These are phyloP conservation scores for Phytophthora agathidicida DNA, from an alignment of 352 stramenopile genomes.

Conservation along the genomic window DNA sequence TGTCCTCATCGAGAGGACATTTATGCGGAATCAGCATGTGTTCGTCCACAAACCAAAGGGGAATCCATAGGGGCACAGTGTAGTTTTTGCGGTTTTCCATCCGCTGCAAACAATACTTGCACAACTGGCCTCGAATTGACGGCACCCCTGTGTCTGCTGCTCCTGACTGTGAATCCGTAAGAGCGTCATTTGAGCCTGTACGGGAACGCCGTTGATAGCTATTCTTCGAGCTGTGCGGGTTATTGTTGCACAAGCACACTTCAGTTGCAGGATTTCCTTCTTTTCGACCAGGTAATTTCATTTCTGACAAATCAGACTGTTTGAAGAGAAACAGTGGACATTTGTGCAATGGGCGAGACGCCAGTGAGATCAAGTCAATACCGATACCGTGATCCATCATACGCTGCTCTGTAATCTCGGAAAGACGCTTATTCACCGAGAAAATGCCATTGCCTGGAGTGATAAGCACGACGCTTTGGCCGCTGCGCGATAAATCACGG, in stretches of 20 bases:
- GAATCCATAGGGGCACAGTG: constrained; percentile 80
- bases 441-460: constrained; percentile 97
- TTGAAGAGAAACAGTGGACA: constrained; percentile 98
- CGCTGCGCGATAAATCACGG: constrained; percentile 94
- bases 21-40: constrained; percentile 75
- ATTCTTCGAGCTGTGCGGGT: constrained; percentile 31
- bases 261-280: constrained; percentile 43
- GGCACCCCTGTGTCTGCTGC: constrained; percentile 39
- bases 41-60: constrained; percentile 84
- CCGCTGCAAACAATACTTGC: constrained; percentile 71
- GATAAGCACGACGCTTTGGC: constrained; percentile 97
- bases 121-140: constrained; percentile 52
- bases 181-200: constrained; percentile 50
- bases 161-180: constrained; percentile 45
- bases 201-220: constrained; percentile 46
- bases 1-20: constrained; percentile 72
- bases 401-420: constrained; percentile 97
- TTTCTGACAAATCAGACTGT: constrained; percentile 72
- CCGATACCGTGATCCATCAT: constrained; percentile 99
- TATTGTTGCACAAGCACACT: constrained; percentile 55
- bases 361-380: constrained; percentile 97
- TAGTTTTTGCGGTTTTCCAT: constrained; percentile 72
- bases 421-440: constrained; percentile 94
- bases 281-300: constrained; percentile 56
- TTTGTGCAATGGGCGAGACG: constrained; percentile 96